Evolutionary conservation across 305 asterid genomes (phyloP), one percentile per base, ranked within the genome.

Genomic region (Fraxinus velutina): DNA sequence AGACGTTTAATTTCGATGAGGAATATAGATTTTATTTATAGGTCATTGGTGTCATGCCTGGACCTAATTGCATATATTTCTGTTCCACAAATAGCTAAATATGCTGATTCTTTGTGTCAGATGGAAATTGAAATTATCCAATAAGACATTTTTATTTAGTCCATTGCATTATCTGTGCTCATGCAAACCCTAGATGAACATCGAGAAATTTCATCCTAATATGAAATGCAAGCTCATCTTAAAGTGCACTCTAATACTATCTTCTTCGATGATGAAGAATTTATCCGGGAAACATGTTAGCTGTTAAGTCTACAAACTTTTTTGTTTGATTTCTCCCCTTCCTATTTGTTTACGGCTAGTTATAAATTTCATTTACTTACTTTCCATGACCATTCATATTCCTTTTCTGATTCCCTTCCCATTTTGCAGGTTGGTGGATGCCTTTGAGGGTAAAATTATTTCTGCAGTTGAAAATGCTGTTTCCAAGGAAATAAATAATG

Each of bases 381-480:
- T 70, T 70, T 30, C 42, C 75, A 30, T 30, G 24, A 32, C 12
- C n/a, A 70, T 70, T 15, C 44, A 13, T 70, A 29, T 70, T 70
- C 21, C 19, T 30, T 70, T 66, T 27, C 36, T 27, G 7, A 66
- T 83, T 78, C 52, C 77, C 55, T 66, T 79, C 55, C 75, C 57
- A 2, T 73, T 84, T 85, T 85, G 42, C 91, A 95, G 99, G 84
- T 88, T 95, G 83, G 70, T 95, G 39, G 92, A 95, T 81, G 97
- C 97, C 82, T 95, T 95, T 85, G 89, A 79, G 85, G 90, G 75
- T 74, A 88, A 85, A 73, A 88, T 95, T 79, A 62, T 85, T 78
- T 87, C 97, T 77, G 89, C 96, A 5, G 90, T 95, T 84, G 97
- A 94, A 90, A 86, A 88, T 78, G 90, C 97, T 50, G 73, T 95